Conservation (phyloP, 495 filamentous ascomycete species). For the Penicillium psychrofluorescens region DNA sequence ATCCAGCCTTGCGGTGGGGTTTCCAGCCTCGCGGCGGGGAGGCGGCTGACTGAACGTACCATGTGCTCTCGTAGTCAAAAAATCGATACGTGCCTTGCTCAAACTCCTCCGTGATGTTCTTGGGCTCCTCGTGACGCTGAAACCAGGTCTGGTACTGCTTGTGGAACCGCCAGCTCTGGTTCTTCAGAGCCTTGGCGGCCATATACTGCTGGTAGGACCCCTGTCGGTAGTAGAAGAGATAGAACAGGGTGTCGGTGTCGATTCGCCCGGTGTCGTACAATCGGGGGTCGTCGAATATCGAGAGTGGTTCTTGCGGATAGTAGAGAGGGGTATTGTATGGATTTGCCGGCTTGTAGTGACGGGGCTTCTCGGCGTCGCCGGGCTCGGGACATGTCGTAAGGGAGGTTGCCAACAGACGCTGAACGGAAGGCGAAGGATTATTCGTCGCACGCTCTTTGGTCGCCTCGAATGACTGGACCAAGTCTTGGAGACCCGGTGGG, state of each 20-base stretch:
- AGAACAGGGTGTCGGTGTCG: constrained; percentile 95
- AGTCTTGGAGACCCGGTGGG: constrained; percentile 81
- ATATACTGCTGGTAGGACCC: constrained; percentile 93
- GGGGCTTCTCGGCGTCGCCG: constrained; percentile 72
- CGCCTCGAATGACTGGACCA: constrained; percentile 82
- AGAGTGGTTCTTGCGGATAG: constrained; percentile 85
- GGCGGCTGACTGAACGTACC: constrained; percentile 50
- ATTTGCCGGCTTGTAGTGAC: constrained; percentile 73
- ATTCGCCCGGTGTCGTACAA: constrained; percentile 71
- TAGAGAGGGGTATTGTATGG: constrained; percentile 72
- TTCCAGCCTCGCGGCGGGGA: no score
- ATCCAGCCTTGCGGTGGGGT: background rate
- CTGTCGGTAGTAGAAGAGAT: constrained; percentile 98
- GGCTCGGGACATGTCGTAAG: constrained; percentile 64
- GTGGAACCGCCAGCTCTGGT: constrained; percentile 97
- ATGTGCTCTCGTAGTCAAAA: constrained; percentile 99
- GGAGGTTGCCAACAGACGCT: constrained; percentile 66
- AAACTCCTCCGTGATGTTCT: constrained; percentile 95
- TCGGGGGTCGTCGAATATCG: constrained; percentile 83
- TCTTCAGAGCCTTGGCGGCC: constrained; percentile 90
- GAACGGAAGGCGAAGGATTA: constrained; percentile 53
- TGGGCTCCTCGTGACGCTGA: constrained; percentile 95
- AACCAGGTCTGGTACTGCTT: constrained; percentile 99
- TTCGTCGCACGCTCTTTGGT: constrained; percentile 59
- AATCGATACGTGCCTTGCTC: constrained; percentile 98